Conservation (phyloP, 805 yeast species). For the Maudiozyma barnettii region DNA sequence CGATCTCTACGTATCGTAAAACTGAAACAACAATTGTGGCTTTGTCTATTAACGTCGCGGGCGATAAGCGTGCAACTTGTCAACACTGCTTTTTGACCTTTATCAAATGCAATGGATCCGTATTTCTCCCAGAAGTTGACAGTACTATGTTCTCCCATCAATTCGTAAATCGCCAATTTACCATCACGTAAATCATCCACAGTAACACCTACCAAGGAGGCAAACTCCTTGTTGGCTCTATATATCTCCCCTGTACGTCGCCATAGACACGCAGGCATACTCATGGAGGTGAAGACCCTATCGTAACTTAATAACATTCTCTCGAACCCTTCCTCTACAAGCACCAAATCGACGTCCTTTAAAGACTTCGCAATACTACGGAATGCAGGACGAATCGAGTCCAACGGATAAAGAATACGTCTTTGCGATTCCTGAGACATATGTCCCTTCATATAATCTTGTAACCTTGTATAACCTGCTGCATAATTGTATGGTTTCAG, state of each 20-base stretch:
- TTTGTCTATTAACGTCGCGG: constrained; percentile 53
- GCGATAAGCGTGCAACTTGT: constrained; percentile 85
- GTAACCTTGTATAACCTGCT: constrained; percentile 82
- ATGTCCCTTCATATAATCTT: constrained; percentile 83
- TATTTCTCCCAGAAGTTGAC: constrained; percentile 97
- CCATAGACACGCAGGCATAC: constrained; percentile 96
- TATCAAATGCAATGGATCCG: constrained; percentile 92
- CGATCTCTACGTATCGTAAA: constrained; percentile 88
- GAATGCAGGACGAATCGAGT: constrained; percentile 84
- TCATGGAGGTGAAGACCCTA: constrained; percentile 93
- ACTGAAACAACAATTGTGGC: constrained; percentile 80
- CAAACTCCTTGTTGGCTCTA: constrained; percentile 92
- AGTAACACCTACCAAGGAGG: constrained; percentile 78
- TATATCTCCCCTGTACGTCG: constrained; percentile 94
- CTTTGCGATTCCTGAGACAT: constrained; percentile 81
- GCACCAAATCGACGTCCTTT: constrained; percentile 81
- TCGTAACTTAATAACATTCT: constrained; percentile 89
- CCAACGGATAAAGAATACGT: constrained; percentile 75
- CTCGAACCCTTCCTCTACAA: constrained; percentile 91
- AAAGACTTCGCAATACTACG: constrained; percentile 84
- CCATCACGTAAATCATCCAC: constrained; percentile 92
- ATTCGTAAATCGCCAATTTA: constrained; percentile 79
- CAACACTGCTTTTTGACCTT: constrained; percentile 88
- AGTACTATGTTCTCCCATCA: constrained; percentile 92
- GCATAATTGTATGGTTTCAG: constrained; percentile 91